phyloP scores from a whole-genome alignment of 2,329 filamentous ascomycete species.

The Microdochium paspali region DNA sequence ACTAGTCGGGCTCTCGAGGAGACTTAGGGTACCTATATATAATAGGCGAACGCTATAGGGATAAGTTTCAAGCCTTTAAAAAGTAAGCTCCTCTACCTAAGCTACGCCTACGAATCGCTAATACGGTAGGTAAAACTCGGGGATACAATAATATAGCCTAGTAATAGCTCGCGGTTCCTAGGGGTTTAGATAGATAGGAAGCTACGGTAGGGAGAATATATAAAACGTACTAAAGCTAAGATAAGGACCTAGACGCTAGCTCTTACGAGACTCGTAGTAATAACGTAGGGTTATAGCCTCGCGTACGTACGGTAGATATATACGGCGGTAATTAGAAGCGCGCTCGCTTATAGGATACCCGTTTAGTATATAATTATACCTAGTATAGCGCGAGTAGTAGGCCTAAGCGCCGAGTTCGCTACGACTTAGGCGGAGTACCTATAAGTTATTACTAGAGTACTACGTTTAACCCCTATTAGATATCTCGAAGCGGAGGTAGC shows the following conservation, averaged over 20 bases:
- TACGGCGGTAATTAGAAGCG: background rate
- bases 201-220: background rate
- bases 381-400: background rate
- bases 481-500: background rate
- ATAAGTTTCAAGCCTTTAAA: background rate
- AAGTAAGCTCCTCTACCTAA: background rate
- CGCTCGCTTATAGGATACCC: background rate
- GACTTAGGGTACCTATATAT: background rate
- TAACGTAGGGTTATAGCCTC: background rate
- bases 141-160: background rate
- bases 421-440: background rate
- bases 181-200: background rate
- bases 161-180: background rate
- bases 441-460: background rate
- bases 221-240: background rate
- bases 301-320: background rate
- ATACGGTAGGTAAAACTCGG: background rate
- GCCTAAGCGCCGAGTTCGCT: background rate
- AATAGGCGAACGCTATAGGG: background rate
- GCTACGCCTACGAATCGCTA: background rate
- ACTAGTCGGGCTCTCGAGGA: background rate
- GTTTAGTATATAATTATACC: background rate
- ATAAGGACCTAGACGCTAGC: background rate
- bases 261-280: background rate
- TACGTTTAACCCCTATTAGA: background rate